A percentile compares a stretch with the other conserved stretches of the same genome.
These are phyloP conservation scores for Penicillium sp. DNA, from an alignment of 2,329 filamentous ascomycete genomes.

Conservation along the genomic window DNA sequence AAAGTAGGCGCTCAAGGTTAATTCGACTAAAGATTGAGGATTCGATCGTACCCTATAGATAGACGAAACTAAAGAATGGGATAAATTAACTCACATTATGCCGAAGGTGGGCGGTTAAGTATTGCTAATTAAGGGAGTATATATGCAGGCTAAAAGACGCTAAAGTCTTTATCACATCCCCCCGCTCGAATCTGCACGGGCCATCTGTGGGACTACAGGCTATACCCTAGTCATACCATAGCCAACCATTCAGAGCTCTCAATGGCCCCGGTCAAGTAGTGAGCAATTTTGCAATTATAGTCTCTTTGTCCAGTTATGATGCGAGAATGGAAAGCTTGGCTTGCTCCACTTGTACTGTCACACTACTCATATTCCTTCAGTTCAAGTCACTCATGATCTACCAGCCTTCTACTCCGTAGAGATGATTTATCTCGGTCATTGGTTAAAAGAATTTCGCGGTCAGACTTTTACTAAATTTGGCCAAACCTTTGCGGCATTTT, in stretches of 20 bases:
- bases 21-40: not conserved
- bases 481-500: not conserved
- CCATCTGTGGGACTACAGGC: too few relatives aligned
- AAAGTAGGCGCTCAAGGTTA: not conserved
- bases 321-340: slow-evolving; percentile 1
- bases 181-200: not conserved
- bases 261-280: not conserved
- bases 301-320: not conserved
- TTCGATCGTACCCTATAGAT: not conserved
- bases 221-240: too few relatives aligned
- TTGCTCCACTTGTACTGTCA: not conserved
- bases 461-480: not conserved
- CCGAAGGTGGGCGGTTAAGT: not conserved
- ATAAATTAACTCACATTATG: not conserved
- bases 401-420: not conserved
- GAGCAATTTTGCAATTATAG: not conserved
- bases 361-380: not conserved
- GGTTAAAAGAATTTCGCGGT: not conserved
- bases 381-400: not conserved
- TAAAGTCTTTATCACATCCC: not conserved
- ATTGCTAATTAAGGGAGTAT: not conserved
- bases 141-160: not conserved
- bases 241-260: not conserved
- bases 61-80: not conserved
- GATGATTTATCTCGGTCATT: not conserved